Evolutionary conservation across 1,284 basidiomycete species (phyloP).

Genomic region (Ceratobasidium sp.): DNA sequence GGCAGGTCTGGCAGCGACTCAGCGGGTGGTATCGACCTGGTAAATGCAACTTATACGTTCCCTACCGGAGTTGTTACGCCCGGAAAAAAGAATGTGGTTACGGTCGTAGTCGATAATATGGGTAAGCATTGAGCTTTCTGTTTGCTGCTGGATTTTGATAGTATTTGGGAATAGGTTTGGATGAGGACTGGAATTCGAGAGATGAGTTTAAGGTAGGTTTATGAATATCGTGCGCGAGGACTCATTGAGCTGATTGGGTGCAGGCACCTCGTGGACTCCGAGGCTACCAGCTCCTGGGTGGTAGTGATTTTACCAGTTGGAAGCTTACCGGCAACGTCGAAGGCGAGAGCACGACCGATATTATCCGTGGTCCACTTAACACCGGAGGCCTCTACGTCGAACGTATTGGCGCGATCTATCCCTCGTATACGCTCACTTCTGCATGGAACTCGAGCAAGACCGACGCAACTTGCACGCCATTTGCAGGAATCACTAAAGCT

Average conservation of each 20-base stretch:
- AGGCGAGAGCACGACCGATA: conserved; percentile 25
- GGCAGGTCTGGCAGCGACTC: conserved; percentile 49
- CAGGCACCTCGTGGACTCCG: conserved; percentile 54
- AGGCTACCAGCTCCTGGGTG: conserved; percentile 50
- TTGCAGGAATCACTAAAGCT: neutral
- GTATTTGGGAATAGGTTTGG: no score
- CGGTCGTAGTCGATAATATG: conserved; percentile 55
- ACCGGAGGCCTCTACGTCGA: conserved; percentile 22
- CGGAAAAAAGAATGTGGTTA: conserved; percentile 58
- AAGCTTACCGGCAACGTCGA: conserved; percentile 38
- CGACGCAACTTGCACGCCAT: conserved; percentile 28
- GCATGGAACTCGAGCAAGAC: conserved; percentile 20
- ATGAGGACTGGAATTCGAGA: conserved; percentile 52
- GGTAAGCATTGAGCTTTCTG: conserved; percentile 49
- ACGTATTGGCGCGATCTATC: conserved; percentile 31
- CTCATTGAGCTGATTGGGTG: neutral
- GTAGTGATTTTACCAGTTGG: conserved; percentile 26
- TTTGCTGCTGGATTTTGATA: no score
- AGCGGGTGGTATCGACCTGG: conserved; percentile 11
- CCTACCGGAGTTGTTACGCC: conserved; percentile 53
- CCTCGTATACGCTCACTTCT: neutral
- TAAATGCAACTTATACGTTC: conserved; percentile 54
- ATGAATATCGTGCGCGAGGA: no score
- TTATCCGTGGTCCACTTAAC: conserved; percentile 31
- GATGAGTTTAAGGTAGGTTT: conserved; percentile 53